Evolutionary conservation across 1,139 yeast species (phyloP), one percentile per base, ranked within the genome.

Genomic region (Saccharomyces hybrid): DNA sequence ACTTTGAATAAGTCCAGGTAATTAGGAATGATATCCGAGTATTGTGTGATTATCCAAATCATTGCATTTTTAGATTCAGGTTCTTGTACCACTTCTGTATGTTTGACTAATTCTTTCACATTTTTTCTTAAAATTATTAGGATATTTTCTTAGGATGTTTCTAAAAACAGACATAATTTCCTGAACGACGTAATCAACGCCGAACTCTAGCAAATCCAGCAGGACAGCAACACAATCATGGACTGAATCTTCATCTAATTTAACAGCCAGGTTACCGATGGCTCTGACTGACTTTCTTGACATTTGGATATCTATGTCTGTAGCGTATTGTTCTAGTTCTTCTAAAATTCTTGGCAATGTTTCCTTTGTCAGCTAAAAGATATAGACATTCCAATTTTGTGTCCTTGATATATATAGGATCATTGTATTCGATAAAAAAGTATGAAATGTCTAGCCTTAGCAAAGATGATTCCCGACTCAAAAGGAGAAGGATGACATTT

Each of bases 311-410:
- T 89, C 96, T 32, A 88, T 85, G 62, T 88, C 96, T 0, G 91
- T 81, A 3, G 96, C 95, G 68, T 90, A 89, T 64, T 88, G 96
- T 60, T 84, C 87, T 49, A 91, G 72, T 66, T 91, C 98, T 27
- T 82, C 74, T 50, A 90, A 72, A 0, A 91, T 93, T 27, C 77
- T 73, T 11, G 73, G 75, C 49, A 86, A 77, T 60, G 87, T 89
- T 2, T 68, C 61, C 61, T 55, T 82, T 84, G 61, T 81, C 79
- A 1, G 97, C 96, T 50, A 91, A 73, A 38, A 89, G 73, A 64
- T 87, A 89, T 29, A 91, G 82, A 55, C 93, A 86, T 66, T 91
- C 98, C 49, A 93, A 75, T 65, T 93, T 91, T 8, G 97, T 88
- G 63, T 90, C 95, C 69, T 90, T 89, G 65, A 93, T 85, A 67